Evolutionary conservation across 805 yeast genomes (phyloP).

Genomic region (Wickerhamiella cacticola): DNA sequence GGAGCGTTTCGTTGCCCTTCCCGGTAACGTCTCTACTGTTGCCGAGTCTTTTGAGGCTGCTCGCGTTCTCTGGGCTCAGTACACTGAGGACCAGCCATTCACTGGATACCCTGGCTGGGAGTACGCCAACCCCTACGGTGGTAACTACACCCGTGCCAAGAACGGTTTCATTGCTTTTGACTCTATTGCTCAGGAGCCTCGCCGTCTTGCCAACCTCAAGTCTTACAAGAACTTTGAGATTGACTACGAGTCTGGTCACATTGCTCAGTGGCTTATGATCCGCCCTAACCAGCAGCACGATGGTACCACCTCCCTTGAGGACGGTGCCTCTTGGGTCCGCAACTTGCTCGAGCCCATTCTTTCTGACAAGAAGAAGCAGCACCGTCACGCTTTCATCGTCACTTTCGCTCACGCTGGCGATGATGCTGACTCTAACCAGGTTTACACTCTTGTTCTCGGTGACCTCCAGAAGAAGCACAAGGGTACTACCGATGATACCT

Average conservation of each 20-base stretch:
- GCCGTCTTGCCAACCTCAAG: constrained; percentile 36
- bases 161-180: constrained; percentile 38
- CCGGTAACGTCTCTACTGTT: constrained; percentile 37
- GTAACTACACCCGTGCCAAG: constrained; percentile 42
- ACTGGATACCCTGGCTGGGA: constrained; percentile 40
- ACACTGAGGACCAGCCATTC: constrained; percentile 43
- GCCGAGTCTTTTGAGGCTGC: constrained; percentile 38
- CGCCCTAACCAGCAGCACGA: constrained; percentile 46
- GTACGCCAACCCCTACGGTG: constrained; percentile 30
- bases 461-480: constrained; percentile 34
- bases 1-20: constrained; percentile 37
- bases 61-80: constrained; percentile 42
- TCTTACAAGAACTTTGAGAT: constrained; percentile 36
- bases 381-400: constrained; percentile 37
- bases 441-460: constrained; percentile 37
- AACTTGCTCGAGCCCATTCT: constrained; percentile 33
- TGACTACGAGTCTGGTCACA: constrained; percentile 32
- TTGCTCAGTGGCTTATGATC: constrained; percentile 43
- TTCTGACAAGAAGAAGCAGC: constrained; percentile 32
- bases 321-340: constrained; percentile 38
- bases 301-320: constrained; percentile 39
- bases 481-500: constrained; percentile 38
- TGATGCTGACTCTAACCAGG: constrained; percentile 35
- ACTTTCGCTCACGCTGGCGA: constrained; percentile 42
- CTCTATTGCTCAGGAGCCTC: constrained; percentile 29